Conservation (phyloP, 2,329 filamentous ascomycete species). For the Dothidotthia symphoricarpi region DNA sequence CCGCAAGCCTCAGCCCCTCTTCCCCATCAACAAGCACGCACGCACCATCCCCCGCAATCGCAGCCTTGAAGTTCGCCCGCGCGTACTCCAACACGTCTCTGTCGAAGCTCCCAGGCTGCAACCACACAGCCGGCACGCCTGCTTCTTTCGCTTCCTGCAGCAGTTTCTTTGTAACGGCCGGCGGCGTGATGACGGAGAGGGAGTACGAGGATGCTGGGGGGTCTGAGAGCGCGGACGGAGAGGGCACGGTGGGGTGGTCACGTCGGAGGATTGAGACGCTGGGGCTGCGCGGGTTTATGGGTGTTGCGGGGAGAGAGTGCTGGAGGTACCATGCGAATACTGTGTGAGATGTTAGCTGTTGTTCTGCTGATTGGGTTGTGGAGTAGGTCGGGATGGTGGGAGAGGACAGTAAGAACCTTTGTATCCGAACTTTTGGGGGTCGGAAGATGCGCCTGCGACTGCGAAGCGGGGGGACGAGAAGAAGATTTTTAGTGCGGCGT, state of each 20-base stretch:
- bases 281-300: slow-evolving; percentile 73
- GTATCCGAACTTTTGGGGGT: slow-evolving; percentile 82
- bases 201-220: slow-evolving; percentile 59
- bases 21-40: slow-evolving; percentile 46
- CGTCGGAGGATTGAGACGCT: slow-evolving; percentile 62
- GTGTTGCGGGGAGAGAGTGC: slow-evolving; percentile 72
- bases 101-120: slow-evolving; percentile 89
- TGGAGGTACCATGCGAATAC: slow-evolving; percentile 87
- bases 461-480: slow-evolving; percentile 79
- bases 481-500: slow-evolving; percentile 72
- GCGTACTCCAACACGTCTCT: slow-evolving; percentile 71
- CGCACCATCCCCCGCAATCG: slow-evolving; percentile 54
- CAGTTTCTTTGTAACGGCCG: slow-evolving; percentile 69
- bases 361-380: neutral
- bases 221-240: slow-evolving; percentile 61
- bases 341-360: slow-evolving; percentile 37
- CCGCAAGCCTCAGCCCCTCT: slow-evolving; percentile 35
- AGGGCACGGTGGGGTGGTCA: slow-evolving; percentile 63
- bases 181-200: slow-evolving; percentile 85
- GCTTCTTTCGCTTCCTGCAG: slow-evolving; percentile 72
- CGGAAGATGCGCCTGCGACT: slow-evolving; percentile 85
- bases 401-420: slow-evolving; percentile 61
- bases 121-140: slow-evolving; percentile 61
- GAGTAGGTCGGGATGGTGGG: neutral
- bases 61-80: slow-evolving; percentile 65